Evolutionary conservation across 1,284 basidiomycete genomes (phyloP), one percentile per base, ranked within the genome.

Genomic region (Peniophora sp.): DNA sequence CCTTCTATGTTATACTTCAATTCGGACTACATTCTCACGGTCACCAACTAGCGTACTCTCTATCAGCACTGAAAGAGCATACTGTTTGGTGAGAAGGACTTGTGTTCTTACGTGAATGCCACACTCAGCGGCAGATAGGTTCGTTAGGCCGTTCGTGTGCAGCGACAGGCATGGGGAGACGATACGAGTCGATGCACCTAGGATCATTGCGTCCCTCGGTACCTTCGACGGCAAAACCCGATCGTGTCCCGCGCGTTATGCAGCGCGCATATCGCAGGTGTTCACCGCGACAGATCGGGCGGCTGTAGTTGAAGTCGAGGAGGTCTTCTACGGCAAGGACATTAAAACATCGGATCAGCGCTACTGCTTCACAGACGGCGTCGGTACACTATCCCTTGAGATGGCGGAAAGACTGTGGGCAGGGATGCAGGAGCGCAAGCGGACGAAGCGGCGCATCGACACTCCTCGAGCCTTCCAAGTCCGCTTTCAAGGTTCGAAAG

Each of bases 201-300:
- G 56, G 6, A 83, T 87, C 55, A 79, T 81, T 39, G 51, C 58
- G 5, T 69, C 71, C 34, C 59, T 87, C 1, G 84, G 84, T 1
- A 69, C 65, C 22, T 85, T 85, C 56, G 62, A 70, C 3, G 61
- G 69, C 27, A 65, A 78, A 0, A 20, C 50, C 3, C 77, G 71
- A 47, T 78, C 81, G 55, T 84, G 80, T 54, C 84, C 85, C 2
- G 84, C 85, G 23, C 73, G 83, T 44, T 87, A 83, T 63, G 85
- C 77, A 2, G 85, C 86, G 8, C 70, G 85, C 16, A 71, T 89
- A 25, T 82, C 83, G 2, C 83, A 84, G 59, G 83, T 82, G 0
- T 88, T 89, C 61, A 87, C 85, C 0, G 74, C 85, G 0, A 88
- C 85, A 0, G 81, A 85, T 55, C 70, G 75, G 2, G 75, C 78